Percentiles rank a stretch among this genome's conserved stretches.
Evolutionary conservation across 169 alveolate species (phyloP).

Genomic region (Perkinsus chesapeaki): DNA sequence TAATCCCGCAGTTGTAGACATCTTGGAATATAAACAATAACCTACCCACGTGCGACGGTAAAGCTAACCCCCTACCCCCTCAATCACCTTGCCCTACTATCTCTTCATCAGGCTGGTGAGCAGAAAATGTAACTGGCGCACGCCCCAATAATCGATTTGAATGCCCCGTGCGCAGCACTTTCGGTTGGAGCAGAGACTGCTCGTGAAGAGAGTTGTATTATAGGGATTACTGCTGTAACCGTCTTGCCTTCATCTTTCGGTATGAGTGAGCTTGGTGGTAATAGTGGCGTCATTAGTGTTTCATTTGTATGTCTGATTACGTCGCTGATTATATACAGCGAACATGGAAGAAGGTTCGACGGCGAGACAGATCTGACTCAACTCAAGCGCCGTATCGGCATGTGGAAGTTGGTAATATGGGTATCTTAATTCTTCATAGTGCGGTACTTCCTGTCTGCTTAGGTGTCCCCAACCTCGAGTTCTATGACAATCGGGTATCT

Average conservation of each 20-base stretch:
- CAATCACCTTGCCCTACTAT: neutral
- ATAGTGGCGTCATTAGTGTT: neutral
- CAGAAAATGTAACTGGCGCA: neutral
- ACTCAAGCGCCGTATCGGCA: neutral
- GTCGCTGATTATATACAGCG: neutral
- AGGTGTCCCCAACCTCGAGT: neutral
- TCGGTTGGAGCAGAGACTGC: neutral
- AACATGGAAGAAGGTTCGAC: neutral
- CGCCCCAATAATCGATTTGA: neutral
- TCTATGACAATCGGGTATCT: neutral
- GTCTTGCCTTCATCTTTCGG: no score
- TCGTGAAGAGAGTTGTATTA: no score
- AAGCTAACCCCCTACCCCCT: neutral
- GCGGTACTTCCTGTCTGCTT: neutral
- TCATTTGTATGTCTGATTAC: neutral
- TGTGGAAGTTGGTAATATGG: neutral
- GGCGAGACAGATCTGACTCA: neutral
- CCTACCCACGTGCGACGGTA: no score
- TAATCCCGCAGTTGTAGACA: neutral
- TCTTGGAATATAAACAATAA: neutral
- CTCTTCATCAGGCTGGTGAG: neutral
- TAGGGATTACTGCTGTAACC: no score
- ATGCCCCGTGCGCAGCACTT: neutral
- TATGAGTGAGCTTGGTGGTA: neutral
- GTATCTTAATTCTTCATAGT: no score